Percentiles rank a stretch among this genome's conserved stretches.
Conservation (phyloP, 495 filamentous ascomycete genomes). For the Venustampulla echinocandica region DNA sequence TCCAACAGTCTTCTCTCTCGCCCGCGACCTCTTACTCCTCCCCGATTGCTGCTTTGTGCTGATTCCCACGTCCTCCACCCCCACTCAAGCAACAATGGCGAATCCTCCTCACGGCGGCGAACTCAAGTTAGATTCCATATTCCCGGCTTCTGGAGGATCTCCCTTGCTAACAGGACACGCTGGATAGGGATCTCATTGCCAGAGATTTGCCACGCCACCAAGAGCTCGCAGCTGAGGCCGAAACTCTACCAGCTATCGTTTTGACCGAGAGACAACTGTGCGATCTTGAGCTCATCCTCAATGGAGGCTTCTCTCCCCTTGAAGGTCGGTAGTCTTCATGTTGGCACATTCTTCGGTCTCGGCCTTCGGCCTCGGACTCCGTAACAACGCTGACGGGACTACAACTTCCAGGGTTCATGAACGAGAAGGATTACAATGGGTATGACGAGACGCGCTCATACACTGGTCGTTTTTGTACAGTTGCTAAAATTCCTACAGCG, state of each 20-base stretch:
- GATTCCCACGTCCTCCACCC: not conserved
- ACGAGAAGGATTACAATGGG: conserved; percentile 90
- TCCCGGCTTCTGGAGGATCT: not conserved
- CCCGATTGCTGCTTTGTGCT: too few species aligned
- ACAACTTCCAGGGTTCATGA: conserved; percentile 74
- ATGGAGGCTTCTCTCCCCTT: conserved; percentile 91
- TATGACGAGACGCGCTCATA: conserved; percentile 36
- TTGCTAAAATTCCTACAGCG: conserved; percentile 54
- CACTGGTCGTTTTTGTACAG: too few species aligned
- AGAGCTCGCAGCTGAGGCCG: conserved; percentile 74
- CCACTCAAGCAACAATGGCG: conserved; percentile 32
- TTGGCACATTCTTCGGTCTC: too few species aligned
- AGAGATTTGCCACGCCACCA: conserved; percentile 72
- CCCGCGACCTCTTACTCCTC: too few species aligned
- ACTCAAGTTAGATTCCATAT: conserved; percentile 52
- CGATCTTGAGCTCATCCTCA: conserved; percentile 93
- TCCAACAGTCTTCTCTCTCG: too few species aligned
- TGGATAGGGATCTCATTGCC: conserved; percentile 64
- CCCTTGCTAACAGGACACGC: conserved; percentile 3
- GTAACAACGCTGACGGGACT: too few species aligned
- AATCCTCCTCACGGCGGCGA: conserved; percentile 90
- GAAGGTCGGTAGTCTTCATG: conserved; percentile 62
- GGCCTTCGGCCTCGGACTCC: too few species aligned
- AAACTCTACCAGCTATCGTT: conserved; percentile 73
- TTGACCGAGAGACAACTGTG: conserved; percentile 91